Percentiles rank a stretch among this genome's conserved stretches.
Evolutionary conservation across 345 rosid genomes (phyloP).

Genomic region (Citrus glauca): DNA sequence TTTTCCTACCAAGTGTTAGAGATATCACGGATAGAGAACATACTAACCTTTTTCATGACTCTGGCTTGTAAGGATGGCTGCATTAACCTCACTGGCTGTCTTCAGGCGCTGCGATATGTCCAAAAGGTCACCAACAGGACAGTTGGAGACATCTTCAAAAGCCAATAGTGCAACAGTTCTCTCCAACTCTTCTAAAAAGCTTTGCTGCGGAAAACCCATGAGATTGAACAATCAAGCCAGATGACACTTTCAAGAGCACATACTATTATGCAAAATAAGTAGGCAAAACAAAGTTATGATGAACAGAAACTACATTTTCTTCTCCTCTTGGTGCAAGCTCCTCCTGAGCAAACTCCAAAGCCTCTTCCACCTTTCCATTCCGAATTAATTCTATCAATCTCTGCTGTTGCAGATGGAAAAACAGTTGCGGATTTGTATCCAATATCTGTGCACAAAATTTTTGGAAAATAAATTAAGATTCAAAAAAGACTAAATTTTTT

Average conservation of each 20-base stretch:
- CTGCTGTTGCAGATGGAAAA: conserved; percentile 99
- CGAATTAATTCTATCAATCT: conserved; percentile 93
- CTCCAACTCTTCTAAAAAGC: conserved; percentile 92
- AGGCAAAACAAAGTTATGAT: conserved; percentile 8
- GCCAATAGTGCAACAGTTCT: conserved; percentile 87
- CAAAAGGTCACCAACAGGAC: conserved; percentile 84
- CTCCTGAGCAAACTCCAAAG: conserved; percentile 97
- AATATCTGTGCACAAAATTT: conserved; percentile 49
- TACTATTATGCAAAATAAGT: conserved; percentile 7
- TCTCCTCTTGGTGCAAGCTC: conserved; percentile 99
- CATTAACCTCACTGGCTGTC: conserved; percentile 96
- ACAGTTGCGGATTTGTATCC: conserved; percentile 92
- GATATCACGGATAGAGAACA: neutral
- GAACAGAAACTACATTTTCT: conserved; percentile 57
- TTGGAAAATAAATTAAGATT: conserved; percentile 3
- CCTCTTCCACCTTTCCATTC: conserved; percentile 86
- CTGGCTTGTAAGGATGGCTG: conserved; percentile 97
- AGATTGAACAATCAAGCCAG: neutral
- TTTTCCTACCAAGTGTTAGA: neutral
- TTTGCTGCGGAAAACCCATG: conserved; percentile 42
- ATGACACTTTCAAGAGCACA: neutral
- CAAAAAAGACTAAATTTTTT: neutral
- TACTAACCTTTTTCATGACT: conserved; percentile 87
- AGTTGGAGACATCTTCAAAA: conserved; percentile 82
- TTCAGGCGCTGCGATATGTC: conserved; percentile 90